These are phyloP conservation scores for Kodamaea kaohsiungensis DNA, from an alignment of 805 yeast genomes.

Conservation along the genomic window DNA sequence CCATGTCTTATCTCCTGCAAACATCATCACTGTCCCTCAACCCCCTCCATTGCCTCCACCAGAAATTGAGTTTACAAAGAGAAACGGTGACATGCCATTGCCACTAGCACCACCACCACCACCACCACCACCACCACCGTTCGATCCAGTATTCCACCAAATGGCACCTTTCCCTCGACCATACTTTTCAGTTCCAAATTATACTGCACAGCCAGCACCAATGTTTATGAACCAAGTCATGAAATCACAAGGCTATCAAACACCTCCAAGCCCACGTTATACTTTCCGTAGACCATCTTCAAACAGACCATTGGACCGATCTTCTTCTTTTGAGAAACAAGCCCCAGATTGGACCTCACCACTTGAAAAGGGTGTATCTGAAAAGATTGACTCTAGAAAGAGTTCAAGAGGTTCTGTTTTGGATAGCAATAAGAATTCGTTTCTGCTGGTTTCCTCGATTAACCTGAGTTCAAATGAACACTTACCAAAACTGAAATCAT, in stretches of 20 bases:
- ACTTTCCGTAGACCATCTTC: conserved; percentile 8
- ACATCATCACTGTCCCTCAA: conserved; percentile 5
- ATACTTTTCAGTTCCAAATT: not conserved
- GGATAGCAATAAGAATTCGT: conserved; percentile 11
- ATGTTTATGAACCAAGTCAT: not conserved
- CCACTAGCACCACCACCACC: no score
- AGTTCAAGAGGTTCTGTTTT: conserved; percentile 14
- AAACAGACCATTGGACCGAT: conserved; percentile 10
- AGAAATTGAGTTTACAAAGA: not conserved
- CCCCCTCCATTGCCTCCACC: conserved; percentile 6
- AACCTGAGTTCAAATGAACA: conserved; percentile 3
- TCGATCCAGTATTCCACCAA: not conserved
- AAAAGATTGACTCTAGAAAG: conserved; percentile 13
- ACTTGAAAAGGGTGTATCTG: not conserved
- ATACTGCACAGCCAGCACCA: not conserved
- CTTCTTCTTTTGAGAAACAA: not conserved
- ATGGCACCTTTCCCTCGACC: not conserved
- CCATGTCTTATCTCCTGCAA: not conserved
- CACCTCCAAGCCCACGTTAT: conserved; percentile 1
- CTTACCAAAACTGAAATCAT: not conserved
- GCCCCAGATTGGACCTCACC: not conserved
- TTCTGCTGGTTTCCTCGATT: conserved; percentile 12
- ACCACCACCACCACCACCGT: not conserved
- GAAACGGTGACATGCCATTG: not conserved
- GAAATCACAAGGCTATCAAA: not conserved